Base-by-base conservation (phyloP, 2,329 filamentous ascomycete species). In the Talaromyces sp. region DNA sequence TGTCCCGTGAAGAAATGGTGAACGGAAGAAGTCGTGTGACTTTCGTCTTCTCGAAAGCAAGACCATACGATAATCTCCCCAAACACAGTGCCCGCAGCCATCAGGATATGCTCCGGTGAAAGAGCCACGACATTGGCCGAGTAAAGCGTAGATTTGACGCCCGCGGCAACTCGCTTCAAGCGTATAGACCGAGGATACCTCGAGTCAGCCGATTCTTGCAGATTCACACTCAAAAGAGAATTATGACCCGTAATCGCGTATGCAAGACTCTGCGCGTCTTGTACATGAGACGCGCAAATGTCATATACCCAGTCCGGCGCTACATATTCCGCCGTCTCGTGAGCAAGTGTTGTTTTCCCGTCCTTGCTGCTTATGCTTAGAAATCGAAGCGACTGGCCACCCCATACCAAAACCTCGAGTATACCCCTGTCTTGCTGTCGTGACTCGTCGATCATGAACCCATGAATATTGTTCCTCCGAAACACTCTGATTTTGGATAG, bases 21-120 rank as follows among this genome's bases (percentile, higher is more conserved):
- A 14, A 82, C 78, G 5, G 72, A 72, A 14, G 76, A 72, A 26
- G 64, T 64, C 29, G 70, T 69, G 38, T 65, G 54, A 19, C 60
- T 53, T 14, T 11, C 14, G 24, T 66, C 58, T 51, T 62, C 51
- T 24, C 81, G 66, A 53, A 77, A 75, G 66, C 85, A 92, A 65
- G 87, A 90, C 94, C 94, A 97, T 17, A 96, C 84, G 41, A 97
- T 81, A 35, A 99, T 89, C 73, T 97, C 92, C 3, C 94, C 94
- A 74, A 97, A 97, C 1, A 93, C 92, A 0, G 94, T 97, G 1
- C 94, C 94, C 3, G 90, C 90, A 7, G 91, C 91, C 56, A 97
- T 84, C 21, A 97, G 81, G 52, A 96, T 79, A 56, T 80, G 79
- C 51, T 80, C 78, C 6, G 73, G 58, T 7, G 81, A 80, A 8